These are phyloP conservation scores for Pseudotsuga menziesii DNA, from an alignment of 75 land plant genomes.

Conservation along the genomic window DNA sequence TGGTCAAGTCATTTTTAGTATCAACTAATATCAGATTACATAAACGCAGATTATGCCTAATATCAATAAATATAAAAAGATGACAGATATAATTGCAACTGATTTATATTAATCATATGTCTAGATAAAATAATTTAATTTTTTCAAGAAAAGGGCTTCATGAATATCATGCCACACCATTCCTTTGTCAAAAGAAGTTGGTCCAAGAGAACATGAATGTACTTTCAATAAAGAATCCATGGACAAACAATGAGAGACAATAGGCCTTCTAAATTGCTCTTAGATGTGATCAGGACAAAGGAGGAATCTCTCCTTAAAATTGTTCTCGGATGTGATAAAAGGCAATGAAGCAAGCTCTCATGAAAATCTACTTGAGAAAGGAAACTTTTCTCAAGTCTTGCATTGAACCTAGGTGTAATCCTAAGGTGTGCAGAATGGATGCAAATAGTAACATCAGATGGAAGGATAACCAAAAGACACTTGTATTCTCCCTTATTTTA, in stretches of 20 bases:
- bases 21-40: neutral
- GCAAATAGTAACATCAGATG: neutral
- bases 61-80: neutral
- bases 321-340: too few species aligned
- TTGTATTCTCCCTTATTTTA: slow-evolving; percentile 92
- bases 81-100: too few species aligned
- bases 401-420: neutral
- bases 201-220: too few species aligned
- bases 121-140: neutral
- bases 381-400: neutral
- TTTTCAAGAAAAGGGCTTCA: neutral
- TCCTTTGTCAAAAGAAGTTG: neutral
- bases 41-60: neutral
- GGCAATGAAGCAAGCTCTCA: too few species aligned
- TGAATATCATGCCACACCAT: neutral
- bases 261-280: too few species aligned
- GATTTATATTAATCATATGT: neutral
- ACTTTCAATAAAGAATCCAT: too few species aligned
- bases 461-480: slow-evolving; percentile 25
- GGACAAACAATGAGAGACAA: too few species aligned
- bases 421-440: neutral
- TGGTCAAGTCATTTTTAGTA: neutral
- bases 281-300: too few species aligned
- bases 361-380: too few species aligned
- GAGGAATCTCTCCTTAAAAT: too few species aligned